Conservation (phyloP, 2,329 filamentous ascomycete species). For the Curvularia sp. region DNA sequence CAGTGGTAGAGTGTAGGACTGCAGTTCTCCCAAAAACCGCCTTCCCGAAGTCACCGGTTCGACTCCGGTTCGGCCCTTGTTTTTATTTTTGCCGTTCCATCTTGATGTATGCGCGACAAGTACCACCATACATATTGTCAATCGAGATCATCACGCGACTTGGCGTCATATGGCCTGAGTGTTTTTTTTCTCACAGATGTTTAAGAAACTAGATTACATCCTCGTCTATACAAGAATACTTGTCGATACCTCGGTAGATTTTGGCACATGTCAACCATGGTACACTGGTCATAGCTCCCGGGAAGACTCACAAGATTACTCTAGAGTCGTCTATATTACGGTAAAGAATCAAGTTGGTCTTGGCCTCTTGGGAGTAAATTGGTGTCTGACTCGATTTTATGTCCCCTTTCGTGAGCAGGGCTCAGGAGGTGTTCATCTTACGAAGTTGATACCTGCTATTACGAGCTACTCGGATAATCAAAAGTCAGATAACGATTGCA, state of each 20-base stretch:
- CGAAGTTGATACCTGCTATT: too few relatives aligned
- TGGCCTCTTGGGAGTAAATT: too few relatives aligned
- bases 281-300: background rate
- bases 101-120: background rate
- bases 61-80: conserved; percentile 18
- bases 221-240: background rate
- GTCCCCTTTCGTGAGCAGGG: too few relatives aligned
- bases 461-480: too few relatives aligned
- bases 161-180: background rate
- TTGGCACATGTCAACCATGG: background rate
- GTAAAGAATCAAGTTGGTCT: too few relatives aligned
- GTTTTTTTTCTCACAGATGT: too few relatives aligned
- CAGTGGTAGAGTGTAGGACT: conserved; percentile 23
- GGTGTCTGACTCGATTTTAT: too few relatives aligned
- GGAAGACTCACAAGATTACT: background rate
- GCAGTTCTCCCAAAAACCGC: conserved; percentile 4
- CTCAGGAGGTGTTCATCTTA: too few relatives aligned
- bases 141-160: background rate
- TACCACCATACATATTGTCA: background rate
- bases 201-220: background rate
- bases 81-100: background rate
- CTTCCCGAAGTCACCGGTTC: conserved; percentile 21
- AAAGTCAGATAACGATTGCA: too few relatives aligned
- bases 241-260: too few relatives aligned
- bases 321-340: too few relatives aligned